Evolutionary conservation across 2,329 filamentous ascomycete species (phyloP).

Genomic region (Pseudocercospora crystallina): DNA sequence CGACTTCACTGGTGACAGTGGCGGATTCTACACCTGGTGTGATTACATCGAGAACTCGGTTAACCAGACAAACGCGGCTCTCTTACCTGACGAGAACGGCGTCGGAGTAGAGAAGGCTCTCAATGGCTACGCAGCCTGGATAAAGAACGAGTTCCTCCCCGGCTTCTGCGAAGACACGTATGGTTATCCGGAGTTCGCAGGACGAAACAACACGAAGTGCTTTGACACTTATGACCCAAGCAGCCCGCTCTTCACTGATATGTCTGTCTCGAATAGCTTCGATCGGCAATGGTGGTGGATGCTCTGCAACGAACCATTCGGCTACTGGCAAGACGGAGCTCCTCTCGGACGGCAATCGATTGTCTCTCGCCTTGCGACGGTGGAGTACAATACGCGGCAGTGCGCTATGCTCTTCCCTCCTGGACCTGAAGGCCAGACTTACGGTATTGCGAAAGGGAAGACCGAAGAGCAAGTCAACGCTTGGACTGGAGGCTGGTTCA

Average conservation of each 20-base stretch:
- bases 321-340: conserved; percentile 57
- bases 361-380: conserved; percentile 53
- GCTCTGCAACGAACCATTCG: conserved; percentile 62
- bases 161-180: conserved; percentile 47
- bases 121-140: conserved; percentile 56
- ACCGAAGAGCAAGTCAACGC: conserved; percentile 53
- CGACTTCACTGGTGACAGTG: conserved; percentile 39
- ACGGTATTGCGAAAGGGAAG: conserved; percentile 48
- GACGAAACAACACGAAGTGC: conserved; percentile 48
- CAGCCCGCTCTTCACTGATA: conserved; percentile 53
- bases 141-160: conserved; percentile 46
- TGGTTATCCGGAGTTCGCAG: conserved; percentile 47
- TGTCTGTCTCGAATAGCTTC: conserved; percentile 44
- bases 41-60: conserved; percentile 38
- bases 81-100: conserved; percentile 41
- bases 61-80: conserved; percentile 28
- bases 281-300: conserved; percentile 61
- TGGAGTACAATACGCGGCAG: conserved; percentile 56
- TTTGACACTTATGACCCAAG: conserved; percentile 54
- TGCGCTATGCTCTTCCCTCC: conserved; percentile 58
- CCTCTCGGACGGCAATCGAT: conserved; percentile 47
- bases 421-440: conserved; percentile 48
- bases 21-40: conserved; percentile 48
- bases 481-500: conserved; percentile 57
- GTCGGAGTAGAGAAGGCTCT: conserved; percentile 56